Evolutionary conservation across 768 basidiomycete genomes (phyloP).

Genomic region (Auricularia sp.): DNA sequence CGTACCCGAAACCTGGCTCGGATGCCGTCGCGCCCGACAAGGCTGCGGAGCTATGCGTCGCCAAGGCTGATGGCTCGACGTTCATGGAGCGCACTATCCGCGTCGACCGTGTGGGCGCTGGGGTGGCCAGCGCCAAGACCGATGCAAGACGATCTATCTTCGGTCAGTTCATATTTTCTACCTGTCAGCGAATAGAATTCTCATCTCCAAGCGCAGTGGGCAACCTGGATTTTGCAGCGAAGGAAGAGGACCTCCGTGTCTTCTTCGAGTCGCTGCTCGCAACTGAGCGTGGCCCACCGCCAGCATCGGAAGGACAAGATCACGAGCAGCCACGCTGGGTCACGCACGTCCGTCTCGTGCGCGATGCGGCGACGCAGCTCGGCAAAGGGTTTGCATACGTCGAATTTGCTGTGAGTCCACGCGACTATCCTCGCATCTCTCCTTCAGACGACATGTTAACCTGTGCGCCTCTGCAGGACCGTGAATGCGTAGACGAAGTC

Average conservation of each 20-base stretch:
- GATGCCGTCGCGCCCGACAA: conserved; percentile 38
- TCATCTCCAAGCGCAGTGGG: conserved; percentile 40
- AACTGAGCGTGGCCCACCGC: conserved; percentile 52
- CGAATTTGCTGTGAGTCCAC: conserved; percentile 59
- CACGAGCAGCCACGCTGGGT: conserved; percentile 48
- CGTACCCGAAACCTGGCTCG: conserved; percentile 42
- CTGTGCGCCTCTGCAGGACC: conserved; percentile 44
- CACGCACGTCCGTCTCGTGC: conserved; percentile 72
- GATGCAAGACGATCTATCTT: background rate
- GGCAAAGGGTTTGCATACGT: conserved; percentile 96
- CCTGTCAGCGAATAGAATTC: background rate
- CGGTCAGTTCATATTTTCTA: background rate
- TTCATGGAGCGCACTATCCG: conserved; percentile 75
- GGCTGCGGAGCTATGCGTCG: conserved; percentile 51
- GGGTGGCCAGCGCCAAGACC: background rate
- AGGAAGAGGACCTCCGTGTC: conserved; percentile 77
- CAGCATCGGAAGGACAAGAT: conserved; percentile 22
- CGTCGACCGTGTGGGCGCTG: conserved; percentile 54
- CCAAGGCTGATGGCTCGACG: conserved; percentile 51
- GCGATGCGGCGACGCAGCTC: conserved; percentile 84
- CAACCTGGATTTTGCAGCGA: conserved; percentile 83
- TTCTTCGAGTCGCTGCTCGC: conserved; percentile 77
- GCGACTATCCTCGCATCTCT: background rate
- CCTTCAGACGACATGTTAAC: background rate
- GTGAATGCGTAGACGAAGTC: conserved; percentile 85